phyloP scores from a whole-genome alignment of 192 early-diverging fungal species.

The Coemansia sp. region DNA sequence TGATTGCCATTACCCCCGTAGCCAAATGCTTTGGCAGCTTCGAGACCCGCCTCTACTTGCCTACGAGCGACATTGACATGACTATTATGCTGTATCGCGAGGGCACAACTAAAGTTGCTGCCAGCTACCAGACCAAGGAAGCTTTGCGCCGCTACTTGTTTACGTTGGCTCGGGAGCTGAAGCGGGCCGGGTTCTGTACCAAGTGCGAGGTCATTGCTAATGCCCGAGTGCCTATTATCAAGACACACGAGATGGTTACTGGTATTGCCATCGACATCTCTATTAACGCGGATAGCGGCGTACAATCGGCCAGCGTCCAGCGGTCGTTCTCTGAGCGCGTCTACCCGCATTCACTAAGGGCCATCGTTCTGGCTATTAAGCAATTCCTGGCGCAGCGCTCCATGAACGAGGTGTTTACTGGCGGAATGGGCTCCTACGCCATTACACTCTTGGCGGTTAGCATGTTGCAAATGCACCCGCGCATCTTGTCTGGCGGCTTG shows the following conservation, averaged over 20 bases:
- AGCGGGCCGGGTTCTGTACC: conserved; percentile 39
- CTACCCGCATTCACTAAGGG: conserved; percentile 58
- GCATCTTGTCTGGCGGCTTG: conserved; percentile 62
- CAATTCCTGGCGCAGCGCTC: conserved; percentile 73
- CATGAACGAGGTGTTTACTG: conserved; percentile 84
- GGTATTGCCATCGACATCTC: conserved; percentile 79
- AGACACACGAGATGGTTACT: conserved; percentile 75
- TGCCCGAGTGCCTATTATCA: conserved; percentile 90
- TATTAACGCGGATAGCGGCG: conserved; percentile 70
- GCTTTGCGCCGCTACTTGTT: conserved; percentile 35
- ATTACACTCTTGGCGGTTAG: conserved; percentile 73
- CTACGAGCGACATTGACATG: conserved; percentile 75
- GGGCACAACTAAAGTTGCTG: conserved; percentile 8
- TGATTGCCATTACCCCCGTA: conserved; percentile 23
- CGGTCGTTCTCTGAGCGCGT: conserved; percentile 57
- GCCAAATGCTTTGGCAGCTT: conserved; percentile 82
- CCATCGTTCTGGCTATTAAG: conserved; percentile 81
- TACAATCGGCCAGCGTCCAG: conserved; percentile 59
- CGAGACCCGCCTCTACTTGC: conserved; percentile 82
- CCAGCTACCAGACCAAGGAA: conserved; percentile 22
- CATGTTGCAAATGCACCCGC: conserved; percentile 87
- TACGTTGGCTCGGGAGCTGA: conserved; percentile 52
- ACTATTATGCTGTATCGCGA: conserved; percentile 38
- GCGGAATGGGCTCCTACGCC: conserved; percentile 86
- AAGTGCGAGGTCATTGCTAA: conserved; percentile 60